phyloP scores from a whole-genome alignment of 2,329 filamentous ascomycete species.

The Phaeophleospora eucalypticola region DNA sequence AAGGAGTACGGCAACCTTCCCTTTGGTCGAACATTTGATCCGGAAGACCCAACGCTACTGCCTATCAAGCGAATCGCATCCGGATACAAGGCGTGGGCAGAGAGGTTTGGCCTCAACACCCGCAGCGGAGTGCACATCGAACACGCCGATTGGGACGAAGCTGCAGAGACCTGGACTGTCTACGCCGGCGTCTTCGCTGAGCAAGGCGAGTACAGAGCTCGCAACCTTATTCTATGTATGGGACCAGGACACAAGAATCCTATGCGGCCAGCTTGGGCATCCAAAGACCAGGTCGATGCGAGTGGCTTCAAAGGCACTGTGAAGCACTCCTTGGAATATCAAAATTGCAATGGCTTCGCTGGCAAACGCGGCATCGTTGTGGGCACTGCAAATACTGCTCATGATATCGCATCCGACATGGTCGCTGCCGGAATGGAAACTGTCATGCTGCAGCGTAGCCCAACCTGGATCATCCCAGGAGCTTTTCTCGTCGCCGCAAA shows the following conservation, averaged over 20 bases:
- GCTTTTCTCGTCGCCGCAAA: conserved; percentile 22
- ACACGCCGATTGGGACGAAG: conserved; percentile 38
- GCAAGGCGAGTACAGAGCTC: conserved; percentile 9
- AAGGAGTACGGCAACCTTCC: conserved; percentile 40
- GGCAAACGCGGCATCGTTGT: conserved; percentile 46
- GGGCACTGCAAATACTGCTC: conserved; percentile 47
- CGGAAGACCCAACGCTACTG: conserved; percentile 23
- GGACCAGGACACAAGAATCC: conserved; percentile 31
- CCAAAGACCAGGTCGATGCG: conserved; percentile 33
- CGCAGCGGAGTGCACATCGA: conserved; percentile 37
- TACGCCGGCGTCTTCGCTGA: conserved; percentile 5
- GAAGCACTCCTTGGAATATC: conserved; percentile 36
- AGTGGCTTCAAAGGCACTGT: conserved; percentile 36
- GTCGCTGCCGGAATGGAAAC: conserved; percentile 39
- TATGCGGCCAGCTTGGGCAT: conserved; percentile 20
- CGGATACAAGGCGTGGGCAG: conserved; percentile 37
- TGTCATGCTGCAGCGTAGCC: conserved; percentile 46
- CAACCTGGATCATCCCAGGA: conserved; percentile 39
- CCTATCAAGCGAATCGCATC: conserved; percentile 35
- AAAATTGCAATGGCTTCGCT: conserved; percentile 30
- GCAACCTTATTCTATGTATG: conserved; percentile 34
- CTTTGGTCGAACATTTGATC: conserved; percentile 33
- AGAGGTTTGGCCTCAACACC: conserved; percentile 37
- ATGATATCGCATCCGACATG: conserved; percentile 49
- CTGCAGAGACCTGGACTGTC: conserved; percentile 36